Percentiles rank a stretch among this genome's conserved stretches.
phyloP scores from a whole-genome alignment of 805 yeast species.

The Lipomyces mesembrius region DNA sequence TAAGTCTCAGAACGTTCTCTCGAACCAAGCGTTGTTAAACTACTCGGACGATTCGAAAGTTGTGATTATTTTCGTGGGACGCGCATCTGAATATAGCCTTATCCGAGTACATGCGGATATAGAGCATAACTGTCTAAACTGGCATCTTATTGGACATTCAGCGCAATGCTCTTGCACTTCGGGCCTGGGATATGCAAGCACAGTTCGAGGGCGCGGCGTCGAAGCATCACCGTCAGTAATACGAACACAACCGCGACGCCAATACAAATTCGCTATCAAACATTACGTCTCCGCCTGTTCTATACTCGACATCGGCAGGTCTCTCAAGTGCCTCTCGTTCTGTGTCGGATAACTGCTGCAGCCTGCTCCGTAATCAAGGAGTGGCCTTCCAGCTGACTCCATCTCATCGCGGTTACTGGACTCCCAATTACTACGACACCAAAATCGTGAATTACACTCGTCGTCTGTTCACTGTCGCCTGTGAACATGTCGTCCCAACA shows the following conservation, averaged over 20 bases:
- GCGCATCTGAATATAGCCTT: background rate
- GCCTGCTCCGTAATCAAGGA: background rate
- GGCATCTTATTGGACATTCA: too few relatives aligned
- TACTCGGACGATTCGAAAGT: too few relatives aligned
- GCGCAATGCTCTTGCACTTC: background rate
- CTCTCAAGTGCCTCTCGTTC: background rate
- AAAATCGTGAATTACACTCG: background rate
- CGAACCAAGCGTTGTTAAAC: too few relatives aligned
- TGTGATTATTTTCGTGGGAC: too few relatives aligned
- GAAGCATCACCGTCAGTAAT: background rate
- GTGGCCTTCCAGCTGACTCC: background rate
- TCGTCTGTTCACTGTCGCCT: background rate
- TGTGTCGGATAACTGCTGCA: background rate
- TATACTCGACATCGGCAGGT: background rate
- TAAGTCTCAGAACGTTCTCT: too few relatives aligned
- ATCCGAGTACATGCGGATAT: background rate
- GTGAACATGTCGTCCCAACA: conserved; percentile 11
- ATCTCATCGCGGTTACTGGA: background rate
- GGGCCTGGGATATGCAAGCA: background rate
- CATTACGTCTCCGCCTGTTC: background rate
- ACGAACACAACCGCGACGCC: background rate
- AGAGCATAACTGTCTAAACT: background rate
- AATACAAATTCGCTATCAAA: background rate
- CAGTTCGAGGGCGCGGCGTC: background rate
- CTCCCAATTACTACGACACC: background rate